phyloP scores from a whole-genome alignment of 2,329 filamentous ascomycete genomes.

The Aspergillus sp. region DNA sequence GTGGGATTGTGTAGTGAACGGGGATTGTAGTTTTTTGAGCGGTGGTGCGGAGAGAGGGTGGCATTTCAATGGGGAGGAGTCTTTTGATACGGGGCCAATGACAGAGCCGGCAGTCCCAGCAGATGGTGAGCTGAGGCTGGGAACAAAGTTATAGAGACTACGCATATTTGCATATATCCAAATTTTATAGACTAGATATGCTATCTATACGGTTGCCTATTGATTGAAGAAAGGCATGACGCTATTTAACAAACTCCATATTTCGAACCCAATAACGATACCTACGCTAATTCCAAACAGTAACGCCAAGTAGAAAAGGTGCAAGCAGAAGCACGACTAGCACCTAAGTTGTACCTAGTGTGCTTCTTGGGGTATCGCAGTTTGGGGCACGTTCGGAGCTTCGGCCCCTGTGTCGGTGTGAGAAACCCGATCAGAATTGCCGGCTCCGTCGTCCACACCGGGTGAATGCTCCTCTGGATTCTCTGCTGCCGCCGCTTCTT shows the following conservation, averaged over 20 bases:
- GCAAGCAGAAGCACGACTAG: background rate
- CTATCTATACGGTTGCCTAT: background rate
- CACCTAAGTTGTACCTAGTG: background rate
- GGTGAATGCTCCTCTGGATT: slow-evolving; percentile 4
- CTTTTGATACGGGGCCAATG: slow-evolving; percentile 42
- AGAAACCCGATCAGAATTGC: background rate
- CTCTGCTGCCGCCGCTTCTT: slow-evolving; percentile 16
- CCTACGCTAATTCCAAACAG: slow-evolving; percentile 8
- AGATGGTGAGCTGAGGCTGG: background rate
- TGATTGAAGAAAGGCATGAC: background rate
- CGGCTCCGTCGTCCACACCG: background rate
- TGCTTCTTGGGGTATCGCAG: slow-evolving; percentile 16
- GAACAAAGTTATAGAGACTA: slow-evolving; percentile 23
- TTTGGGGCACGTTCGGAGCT: slow-evolving; percentile 4
- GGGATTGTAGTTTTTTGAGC: slow-evolving; percentile 79
- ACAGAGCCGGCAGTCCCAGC: slow-evolving; percentile 13
- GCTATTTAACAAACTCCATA: slow-evolving; percentile 7
- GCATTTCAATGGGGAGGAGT: slow-evolving; percentile 50
- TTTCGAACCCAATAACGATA: slow-evolving; percentile 3
- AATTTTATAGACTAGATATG: slow-evolving; percentile 6
- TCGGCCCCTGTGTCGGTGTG: background rate
- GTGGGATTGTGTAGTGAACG: slow-evolving; percentile 78
- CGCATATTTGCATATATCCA: background rate
- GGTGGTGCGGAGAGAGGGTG: slow-evolving; percentile 85
- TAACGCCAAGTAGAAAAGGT: background rate